Percentiles rank a stretch among this genome's conserved stretches.
Evolutionary conservation across 108 stramenopile genomes (phyloP).

Genomic region (Nannochloropsis oceanica): DNA sequence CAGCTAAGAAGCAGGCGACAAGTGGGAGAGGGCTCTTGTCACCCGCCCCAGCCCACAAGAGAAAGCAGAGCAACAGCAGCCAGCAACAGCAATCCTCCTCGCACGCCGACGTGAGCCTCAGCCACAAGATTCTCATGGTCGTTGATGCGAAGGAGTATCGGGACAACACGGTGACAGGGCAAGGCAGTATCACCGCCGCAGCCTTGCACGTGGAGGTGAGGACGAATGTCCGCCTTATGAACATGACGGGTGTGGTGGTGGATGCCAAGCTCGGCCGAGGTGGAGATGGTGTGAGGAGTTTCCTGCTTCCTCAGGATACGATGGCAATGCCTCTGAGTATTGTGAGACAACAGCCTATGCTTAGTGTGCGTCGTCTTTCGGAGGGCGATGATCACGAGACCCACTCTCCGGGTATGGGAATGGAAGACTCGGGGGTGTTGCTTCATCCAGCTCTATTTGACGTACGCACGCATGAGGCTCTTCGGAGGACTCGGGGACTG

Average conservation of each 20-base stretch:
- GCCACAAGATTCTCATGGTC: background rate
- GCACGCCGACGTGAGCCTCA: background rate
- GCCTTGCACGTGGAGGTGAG: background rate
- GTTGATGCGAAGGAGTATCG: background rate
- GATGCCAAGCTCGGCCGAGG: background rate
- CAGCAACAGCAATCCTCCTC: background rate
- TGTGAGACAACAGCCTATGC: background rate
- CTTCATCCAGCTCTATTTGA: background rate
- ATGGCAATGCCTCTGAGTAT: background rate
- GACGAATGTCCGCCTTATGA: background rate
- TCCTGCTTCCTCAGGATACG: background rate
- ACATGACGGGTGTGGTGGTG: background rate
- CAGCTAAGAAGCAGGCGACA: background rate
- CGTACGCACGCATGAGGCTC: background rate
- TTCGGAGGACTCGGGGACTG: background rate
- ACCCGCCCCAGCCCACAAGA: no score
- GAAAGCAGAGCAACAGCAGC: background rate
- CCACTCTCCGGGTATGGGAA: background rate
- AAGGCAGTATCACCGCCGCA: background rate
- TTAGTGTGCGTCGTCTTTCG: background rate
- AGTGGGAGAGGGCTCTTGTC: background rate
- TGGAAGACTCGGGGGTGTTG: background rate
- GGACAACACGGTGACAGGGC: background rate
- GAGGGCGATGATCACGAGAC: background rate
- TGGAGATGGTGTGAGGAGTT: background rate